phyloP scores from a whole-genome alignment of 305 asterid species.

The Salvia sclarea region DNA sequence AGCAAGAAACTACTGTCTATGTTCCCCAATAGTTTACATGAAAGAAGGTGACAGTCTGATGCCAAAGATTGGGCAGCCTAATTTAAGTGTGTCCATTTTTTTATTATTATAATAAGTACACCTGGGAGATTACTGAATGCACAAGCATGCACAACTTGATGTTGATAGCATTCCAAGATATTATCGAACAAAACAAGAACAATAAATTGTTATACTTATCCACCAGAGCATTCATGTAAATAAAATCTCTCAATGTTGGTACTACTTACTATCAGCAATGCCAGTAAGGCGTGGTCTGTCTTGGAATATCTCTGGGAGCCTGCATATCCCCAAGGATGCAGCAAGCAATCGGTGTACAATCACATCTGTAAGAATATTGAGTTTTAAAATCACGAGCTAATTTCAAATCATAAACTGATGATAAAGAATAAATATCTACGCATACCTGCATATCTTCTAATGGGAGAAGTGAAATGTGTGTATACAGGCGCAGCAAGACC shows the following conservation, averaged over 20 bases:
- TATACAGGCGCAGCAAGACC: slow-evolving; percentile 94
- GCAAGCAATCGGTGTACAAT: slow-evolving; percentile 94
- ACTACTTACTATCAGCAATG: slow-evolving; percentile 79
- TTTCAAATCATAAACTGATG: slow-evolving; percentile 26
- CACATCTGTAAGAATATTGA: slow-evolving; percentile 62
- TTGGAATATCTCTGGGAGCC: slow-evolving; percentile 80
- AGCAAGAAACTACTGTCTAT: neutral
- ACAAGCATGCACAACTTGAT: slow-evolving; percentile 2
- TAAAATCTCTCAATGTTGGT: neutral
- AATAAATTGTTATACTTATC: slow-evolving; percentile 9
- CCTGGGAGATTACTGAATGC: slow-evolving; percentile 17
- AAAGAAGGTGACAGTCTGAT: neutral
- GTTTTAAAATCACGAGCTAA: slow-evolving; percentile 28
- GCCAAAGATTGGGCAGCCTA: slow-evolving; percentile 2
- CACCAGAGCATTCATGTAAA: slow-evolving; percentile 20
- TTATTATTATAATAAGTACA: neutral
- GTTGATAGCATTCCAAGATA: slow-evolving; percentile 9
- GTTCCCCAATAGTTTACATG: neutral
- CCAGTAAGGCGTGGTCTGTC: slow-evolving; percentile 77
- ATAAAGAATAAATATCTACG: slow-evolving; percentile 19
- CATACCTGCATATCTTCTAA: slow-evolving; percentile 95
- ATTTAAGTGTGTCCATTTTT: neutral
- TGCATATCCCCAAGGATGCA: slow-evolving; percentile 89
- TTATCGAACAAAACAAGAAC: slow-evolving; percentile 18
- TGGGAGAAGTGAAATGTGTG: slow-evolving; percentile 99